Conservation (phyloP, 306 rosid genomes). For the Abrus pulchellus region DNA sequence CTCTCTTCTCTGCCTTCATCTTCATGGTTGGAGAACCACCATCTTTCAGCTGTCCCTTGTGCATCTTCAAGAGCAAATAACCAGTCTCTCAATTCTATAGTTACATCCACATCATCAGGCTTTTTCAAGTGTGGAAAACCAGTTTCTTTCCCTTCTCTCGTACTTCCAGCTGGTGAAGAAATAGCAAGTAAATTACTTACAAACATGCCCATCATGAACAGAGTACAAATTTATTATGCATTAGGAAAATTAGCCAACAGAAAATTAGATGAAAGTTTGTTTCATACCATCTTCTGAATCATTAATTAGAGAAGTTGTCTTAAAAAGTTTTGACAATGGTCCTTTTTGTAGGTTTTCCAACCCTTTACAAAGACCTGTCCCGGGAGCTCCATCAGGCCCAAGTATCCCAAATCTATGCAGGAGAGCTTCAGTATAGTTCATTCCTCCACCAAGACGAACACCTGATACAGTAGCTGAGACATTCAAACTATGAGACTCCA, state of each 20-base stretch:
- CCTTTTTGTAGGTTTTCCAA: constrained; percentile 85
- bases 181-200: constrained; percentile 24
- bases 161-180: constrained; percentile 57
- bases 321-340: constrained; percentile 84
- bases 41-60: constrained; percentile 75
- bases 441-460: constrained; percentile 93
- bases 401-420: constrained; percentile 92
- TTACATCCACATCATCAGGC: constrained; percentile 86
- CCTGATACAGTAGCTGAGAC: constrained; percentile 89
- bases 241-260: constrained; percentile 36
- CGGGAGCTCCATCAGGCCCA: constrained; percentile 95
- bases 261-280: constrained; percentile 42
- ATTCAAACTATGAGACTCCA: constrained; percentile 81
- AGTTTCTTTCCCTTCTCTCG: constrained; percentile 61
- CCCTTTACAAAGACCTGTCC: constrained; percentile 75
- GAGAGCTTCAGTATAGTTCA: constrained; percentile 92
- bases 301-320: constrained; percentile 62
- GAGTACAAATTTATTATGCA: constrained; percentile 23
- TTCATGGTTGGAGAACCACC: constrained; percentile 72
- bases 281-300: constrained; percentile 69
- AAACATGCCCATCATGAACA: constrained; percentile 12
- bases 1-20: constrained; percentile 78
- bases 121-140: constrained; percentile 69
- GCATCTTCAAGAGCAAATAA: constrained; percentile 95
- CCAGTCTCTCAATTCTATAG: constrained; percentile 87